A percentile compares a stretch with the other conserved stretches of the same genome.
Conservation (phyloP, 1,139 yeast species). For the Suhomyces anneliseae region DNA sequence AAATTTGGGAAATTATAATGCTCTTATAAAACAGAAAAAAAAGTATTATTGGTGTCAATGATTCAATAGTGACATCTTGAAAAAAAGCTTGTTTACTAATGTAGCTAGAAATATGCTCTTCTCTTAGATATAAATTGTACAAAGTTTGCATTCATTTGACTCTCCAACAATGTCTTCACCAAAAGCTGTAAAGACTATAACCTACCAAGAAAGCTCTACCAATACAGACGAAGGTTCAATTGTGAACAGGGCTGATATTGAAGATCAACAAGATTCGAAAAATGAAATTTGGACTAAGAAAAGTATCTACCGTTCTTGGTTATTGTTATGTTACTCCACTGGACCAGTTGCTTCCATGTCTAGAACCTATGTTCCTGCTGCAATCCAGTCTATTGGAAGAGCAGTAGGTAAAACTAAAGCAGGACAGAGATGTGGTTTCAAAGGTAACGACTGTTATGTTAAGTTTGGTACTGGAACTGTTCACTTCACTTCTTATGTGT, state of each 20-base stretch:
- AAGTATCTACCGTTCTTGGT: conserved; percentile 23
- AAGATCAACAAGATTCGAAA: neutral
- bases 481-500: conserved; percentile 38
- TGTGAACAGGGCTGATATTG: neutral
- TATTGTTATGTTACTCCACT: conserved; percentile 28
- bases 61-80: neutral
- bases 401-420: conserved; percentile 29
- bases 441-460: conserved; percentile 43
- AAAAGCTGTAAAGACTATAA: neutral
- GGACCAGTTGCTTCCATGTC: conserved; percentile 49
- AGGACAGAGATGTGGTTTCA: conserved; percentile 26
- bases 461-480: conserved; percentile 37
- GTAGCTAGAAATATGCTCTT: neutral
- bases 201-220: neutral
- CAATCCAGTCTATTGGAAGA: conserved; percentile 40
- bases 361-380: conserved; percentile 45
- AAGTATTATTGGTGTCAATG: no score
- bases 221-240: neutral
- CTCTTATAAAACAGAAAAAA: neutral
- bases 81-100: neutral
- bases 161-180: neutral
- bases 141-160: neutral
- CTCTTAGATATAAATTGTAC: neutral
- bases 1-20: neutral
- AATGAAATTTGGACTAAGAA: conserved; percentile 19